Percentiles rank a stretch among this genome's conserved stretches.
phyloP scores from a whole-genome alignment of 139 green algal genomes.

The Picocystis salinarum region DNA sequence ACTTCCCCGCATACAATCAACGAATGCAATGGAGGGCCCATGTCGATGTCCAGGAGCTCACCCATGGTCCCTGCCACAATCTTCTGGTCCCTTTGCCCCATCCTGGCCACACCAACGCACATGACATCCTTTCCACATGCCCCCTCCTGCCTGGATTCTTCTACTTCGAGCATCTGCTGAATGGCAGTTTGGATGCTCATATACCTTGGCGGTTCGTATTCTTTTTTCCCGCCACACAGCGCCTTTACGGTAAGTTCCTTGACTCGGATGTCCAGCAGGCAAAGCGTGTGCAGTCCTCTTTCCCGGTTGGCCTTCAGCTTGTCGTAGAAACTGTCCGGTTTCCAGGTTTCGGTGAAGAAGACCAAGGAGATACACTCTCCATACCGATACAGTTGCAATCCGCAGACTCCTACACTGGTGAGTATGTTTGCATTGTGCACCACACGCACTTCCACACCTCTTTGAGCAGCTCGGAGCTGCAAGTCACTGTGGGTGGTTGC shows the following conservation, averaged over 20 bases:
- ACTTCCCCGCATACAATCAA: no score
- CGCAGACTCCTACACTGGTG: conserved; percentile 79
- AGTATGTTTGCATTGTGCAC: conserved; percentile 96
- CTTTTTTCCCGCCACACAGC: conserved; percentile 49
- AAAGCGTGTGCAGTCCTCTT: conserved; percentile 83
- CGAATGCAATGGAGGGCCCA: conserved; percentile 76
- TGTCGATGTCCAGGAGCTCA: conserved; percentile 54
- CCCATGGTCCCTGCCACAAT: conserved; percentile 6
- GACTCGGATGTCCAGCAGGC: conserved; percentile 52
- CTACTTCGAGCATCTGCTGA: conserved; percentile 78
- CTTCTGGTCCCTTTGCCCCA: conserved; percentile 25
- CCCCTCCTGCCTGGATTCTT: conserved; percentile 33
- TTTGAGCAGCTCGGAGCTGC: conserved; percentile 46
- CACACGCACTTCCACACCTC: conserved; percentile 30
- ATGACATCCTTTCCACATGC: conserved; percentile 45
- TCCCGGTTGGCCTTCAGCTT: conserved; percentile 17
- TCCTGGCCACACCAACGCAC: conserved; percentile 58
- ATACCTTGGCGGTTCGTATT: conserved; percentile 75
- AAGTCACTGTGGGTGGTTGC: conserved; percentile 94
- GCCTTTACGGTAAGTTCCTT: conserved; percentile 76
- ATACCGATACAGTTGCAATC: conserved; percentile 89
- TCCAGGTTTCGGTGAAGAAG: conserved; percentile 96
- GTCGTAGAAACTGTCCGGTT: conserved; percentile 77
- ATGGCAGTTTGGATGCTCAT: conserved; percentile 44
- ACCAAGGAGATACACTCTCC: conserved; percentile 84